Conservation (phyloP, 140 eudicot genomes). For the Bidens hawaiensis region DNA sequence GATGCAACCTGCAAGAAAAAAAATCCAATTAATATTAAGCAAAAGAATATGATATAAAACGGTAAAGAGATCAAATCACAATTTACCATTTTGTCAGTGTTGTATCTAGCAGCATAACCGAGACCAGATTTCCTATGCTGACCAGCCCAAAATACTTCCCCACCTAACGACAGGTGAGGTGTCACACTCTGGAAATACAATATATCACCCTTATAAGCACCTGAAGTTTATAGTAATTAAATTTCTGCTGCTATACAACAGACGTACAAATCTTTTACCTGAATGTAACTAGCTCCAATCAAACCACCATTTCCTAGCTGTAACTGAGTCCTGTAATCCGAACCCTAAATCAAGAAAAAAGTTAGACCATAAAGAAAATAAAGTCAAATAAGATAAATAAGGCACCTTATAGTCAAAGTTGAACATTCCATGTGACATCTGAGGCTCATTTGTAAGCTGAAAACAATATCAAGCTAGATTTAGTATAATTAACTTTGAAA, state of each 20-base stretch:
- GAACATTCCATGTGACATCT: slow-evolving; percentile 93
- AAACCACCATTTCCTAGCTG: slow-evolving; percentile 86
- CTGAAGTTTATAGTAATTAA: neutral
- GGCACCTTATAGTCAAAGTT: slow-evolving; percentile 88
- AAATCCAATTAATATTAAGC: neutral
- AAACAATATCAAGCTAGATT: slow-evolving; percentile 5
- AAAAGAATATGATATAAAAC: neutral
- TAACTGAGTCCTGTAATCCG: slow-evolving; percentile 80
- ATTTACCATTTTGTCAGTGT: slow-evolving; percentile 81
- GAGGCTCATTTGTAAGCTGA: slow-evolving; percentile 92
- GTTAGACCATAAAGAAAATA: neutral
- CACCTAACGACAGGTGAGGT: slow-evolving; percentile 77
- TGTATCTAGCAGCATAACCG: slow-evolving; percentile 87
- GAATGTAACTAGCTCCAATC: slow-evolving; percentile 91
- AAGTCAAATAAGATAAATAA: slow-evolving; percentile 1
- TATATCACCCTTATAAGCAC: neutral
- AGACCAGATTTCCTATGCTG: slow-evolving; percentile 89
- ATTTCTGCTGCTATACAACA: slow-evolving; percentile 4
- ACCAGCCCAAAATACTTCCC: slow-evolving; percentile 98
- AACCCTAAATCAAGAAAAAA: slow-evolving; percentile 50
- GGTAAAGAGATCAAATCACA: neutral
- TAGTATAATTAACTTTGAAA: neutral
- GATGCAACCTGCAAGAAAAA: slow-evolving; percentile 67
- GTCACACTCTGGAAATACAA: slow-evolving; percentile 74
- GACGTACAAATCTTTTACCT: slow-evolving; percentile 41